Evolutionary conservation across 2,329 filamentous ascomycete species (phyloP), one percentile per base, ranked within the genome.

Genomic region (Verticillium isaacii): DNA sequence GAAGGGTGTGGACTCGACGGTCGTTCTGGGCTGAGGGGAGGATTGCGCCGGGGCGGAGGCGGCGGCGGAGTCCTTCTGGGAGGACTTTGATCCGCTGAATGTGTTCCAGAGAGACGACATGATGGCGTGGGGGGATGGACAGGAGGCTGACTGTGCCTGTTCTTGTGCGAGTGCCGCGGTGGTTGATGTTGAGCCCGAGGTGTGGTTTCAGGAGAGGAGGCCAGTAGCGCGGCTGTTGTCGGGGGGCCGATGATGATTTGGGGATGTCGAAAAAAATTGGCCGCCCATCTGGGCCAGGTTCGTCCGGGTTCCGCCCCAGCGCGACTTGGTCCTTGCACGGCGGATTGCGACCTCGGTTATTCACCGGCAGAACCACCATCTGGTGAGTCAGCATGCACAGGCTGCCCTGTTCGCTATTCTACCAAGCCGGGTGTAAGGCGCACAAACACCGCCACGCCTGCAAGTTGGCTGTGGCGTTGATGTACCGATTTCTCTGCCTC

Each of bases 31-130:
- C 66, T 84, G 75, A 57, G 77, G 70, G 59, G 77, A 68, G 52
- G 78, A 70, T 58, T 74, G 68, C 54, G 75, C 68, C 45, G 45
- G 45, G 41, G 70, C 65, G 57, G 72, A 64, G 19, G 65, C 55
- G 32, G 60, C 58, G 39, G 50, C 62, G n/a, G 64, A 34, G 62
- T 76, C 71, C 56, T 75, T 75, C 50, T 77, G 73, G 41, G 73
- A 72, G 71, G 80, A 82, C 76, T 83, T 85, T 74, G 82, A 82
- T 69, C 83, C 82, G n/a, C 84, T 86, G 69, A 88, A 78, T 66
- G 85, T 80, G 71, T 85, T 83, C 85, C 85, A 88, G 71, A 87
- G 76, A 57, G 82, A 82, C 60, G 83, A 82, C 83, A 86, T 86
- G 64, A 12, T 23, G n/a, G 19, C 23, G 45, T 23, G 45, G 11